Percentiles rank a stretch among this genome's conserved stretches.
These are phyloP conservation scores for Noccaea caerulescens DNA, from an alignment of 345 rosid species.

Conservation along the genomic window DNA sequence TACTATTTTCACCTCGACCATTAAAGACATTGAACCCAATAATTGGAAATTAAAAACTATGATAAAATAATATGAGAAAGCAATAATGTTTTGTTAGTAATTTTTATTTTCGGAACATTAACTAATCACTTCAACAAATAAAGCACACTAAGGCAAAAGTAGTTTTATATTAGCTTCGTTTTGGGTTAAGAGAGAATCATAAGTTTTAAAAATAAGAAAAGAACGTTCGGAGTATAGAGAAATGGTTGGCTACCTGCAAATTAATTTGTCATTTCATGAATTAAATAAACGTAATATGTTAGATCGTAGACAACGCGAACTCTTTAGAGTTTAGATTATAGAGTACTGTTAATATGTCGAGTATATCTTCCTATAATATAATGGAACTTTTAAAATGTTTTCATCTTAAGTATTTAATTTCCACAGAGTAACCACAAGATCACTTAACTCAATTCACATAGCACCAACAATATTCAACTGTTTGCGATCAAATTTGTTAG, in stretches of 20 bases:
- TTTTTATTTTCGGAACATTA: slow-evolving; percentile 28
- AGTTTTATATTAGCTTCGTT: slow-evolving; percentile 5
- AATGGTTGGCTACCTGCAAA: slow-evolving; percentile 18
- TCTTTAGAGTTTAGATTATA: slow-evolving; percentile 1
- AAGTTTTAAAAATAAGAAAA: background rate
- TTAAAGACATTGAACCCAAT: background rate
- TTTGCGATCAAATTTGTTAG: slow-evolving; percentile 3
- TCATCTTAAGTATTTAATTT: background rate
- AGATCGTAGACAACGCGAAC: background rate
- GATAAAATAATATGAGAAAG: background rate
- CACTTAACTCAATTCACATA: background rate
- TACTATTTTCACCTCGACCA: background rate
- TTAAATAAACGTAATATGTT: slow-evolving; percentile 5
- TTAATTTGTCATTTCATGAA: slow-evolving; percentile 9
- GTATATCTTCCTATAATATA: background rate
- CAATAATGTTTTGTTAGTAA: slow-evolving; percentile 18
- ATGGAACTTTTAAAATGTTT: background rate
- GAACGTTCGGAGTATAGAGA: slow-evolving; percentile 10
- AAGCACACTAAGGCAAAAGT: background rate
- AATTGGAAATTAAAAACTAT: background rate
- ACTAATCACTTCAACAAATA: slow-evolving; percentile 6
- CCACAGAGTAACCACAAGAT: background rate
- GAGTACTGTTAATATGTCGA: background rate
- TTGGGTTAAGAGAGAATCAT: background rate
- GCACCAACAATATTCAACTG: background rate